A percentile compares a stretch with the other conserved stretches of the same genome.
Conservation (phyloP, 2,329 filamentous ascomycete species). For the Cercospora zeina region DNA sequence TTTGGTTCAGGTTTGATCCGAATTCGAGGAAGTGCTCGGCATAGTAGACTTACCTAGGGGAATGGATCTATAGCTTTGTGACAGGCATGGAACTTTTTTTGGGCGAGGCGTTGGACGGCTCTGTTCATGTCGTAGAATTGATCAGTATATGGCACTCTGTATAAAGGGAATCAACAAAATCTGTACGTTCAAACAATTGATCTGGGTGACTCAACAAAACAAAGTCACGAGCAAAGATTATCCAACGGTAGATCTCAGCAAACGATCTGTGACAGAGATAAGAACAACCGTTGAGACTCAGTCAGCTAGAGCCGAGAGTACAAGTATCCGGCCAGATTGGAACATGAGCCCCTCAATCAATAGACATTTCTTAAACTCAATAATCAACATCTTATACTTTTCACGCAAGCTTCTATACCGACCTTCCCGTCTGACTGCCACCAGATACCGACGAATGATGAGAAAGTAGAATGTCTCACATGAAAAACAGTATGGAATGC, state of each 20-base stretch:
- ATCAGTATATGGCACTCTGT: too few relatives aligned
- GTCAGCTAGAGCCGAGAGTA: neutral
- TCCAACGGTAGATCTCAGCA: neutral
- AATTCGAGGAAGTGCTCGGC: neutral
- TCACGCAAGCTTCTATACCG: neutral
- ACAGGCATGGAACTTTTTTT: too few relatives aligned
- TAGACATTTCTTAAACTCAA: neutral
- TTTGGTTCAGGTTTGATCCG: conserved; percentile 5
- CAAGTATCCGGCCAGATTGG: neutral
- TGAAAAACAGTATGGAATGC: neutral
- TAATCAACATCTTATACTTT: neutral
- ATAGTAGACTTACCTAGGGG: too few relatives aligned
- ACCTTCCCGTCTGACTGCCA: neutral
- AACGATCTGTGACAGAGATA: neutral
- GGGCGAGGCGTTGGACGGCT: neutral
- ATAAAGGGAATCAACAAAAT: too few relatives aligned
- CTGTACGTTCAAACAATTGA: too few relatives aligned
- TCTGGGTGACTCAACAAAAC: too few relatives aligned
- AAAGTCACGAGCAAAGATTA: neutral
- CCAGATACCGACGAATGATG: neutral
- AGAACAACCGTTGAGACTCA: neutral
- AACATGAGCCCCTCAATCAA: neutral
- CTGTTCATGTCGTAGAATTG: neutral
- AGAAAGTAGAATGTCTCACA: neutral
- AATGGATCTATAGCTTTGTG: too few relatives aligned